These are phyloP conservation scores for Saussurea involucrata DNA, from an alignment of 129 eudicot genomes.

Conservation along the genomic window DNA sequence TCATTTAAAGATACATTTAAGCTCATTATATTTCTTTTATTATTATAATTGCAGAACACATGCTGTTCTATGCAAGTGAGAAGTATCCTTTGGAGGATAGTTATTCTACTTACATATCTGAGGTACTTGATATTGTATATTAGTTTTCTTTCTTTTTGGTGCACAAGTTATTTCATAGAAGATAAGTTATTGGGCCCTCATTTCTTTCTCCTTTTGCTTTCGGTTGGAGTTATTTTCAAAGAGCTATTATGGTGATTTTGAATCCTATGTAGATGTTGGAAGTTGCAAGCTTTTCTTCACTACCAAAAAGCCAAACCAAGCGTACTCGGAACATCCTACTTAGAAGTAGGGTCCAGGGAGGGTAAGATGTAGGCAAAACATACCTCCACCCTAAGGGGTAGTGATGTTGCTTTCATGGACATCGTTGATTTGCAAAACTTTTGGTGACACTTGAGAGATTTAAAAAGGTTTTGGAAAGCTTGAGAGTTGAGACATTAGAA, in stretches of 20 bases:
- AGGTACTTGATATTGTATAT: conserved; percentile 44
- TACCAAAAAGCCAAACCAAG: neutral
- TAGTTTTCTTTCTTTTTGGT: neutral
- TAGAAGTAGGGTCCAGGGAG: neutral
- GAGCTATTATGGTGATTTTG: neutral
- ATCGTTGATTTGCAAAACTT: neutral
- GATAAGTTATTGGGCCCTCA: neutral
- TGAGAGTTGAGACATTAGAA: neutral
- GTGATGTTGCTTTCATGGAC: neutral
- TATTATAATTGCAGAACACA: conserved; percentile 74
- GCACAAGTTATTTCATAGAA: neutral
- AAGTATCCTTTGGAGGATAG: conserved; percentile 97
- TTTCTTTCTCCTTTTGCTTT: neutral
- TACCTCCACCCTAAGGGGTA: neutral
- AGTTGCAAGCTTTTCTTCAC: neutral
- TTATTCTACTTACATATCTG: conserved; percentile 84
- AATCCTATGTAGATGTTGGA: neutral
- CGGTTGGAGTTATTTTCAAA: neutral
- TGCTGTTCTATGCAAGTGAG: conserved; percentile 98
- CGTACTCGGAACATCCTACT: neutral
- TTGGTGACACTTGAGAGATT: neutral
- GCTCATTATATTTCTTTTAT: neutral
- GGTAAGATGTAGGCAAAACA: neutral
- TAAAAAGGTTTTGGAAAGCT: neutral
- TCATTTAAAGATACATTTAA: neutral